Base-by-base conservation (phyloP, 164 flowering plant species). In the Berberis thunbergii region DNA sequence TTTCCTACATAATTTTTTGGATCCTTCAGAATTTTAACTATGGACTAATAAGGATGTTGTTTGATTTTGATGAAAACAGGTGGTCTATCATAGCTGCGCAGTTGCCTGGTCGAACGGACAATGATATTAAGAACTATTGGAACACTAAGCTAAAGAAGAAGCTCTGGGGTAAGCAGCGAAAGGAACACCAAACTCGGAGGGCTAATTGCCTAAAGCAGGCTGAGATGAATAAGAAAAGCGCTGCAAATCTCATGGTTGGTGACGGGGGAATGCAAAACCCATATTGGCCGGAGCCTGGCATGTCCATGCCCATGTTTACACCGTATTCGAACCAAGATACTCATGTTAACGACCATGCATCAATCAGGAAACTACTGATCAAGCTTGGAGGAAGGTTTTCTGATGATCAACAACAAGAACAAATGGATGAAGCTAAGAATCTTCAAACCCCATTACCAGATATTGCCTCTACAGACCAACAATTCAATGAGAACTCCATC, bases 61-160 rank as follows among this genome's bases (percentile, higher is more conserved):
- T 62, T 12, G 10, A 12, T 13, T 42, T 62, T 11, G 26, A 40
- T 49, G 4, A n/a, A 46, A 49, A 61, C 64, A 89, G 96, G 73
- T 89, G 96, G 96, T 89, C 96, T 10, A 81, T 86, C 4, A 89
- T 89, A 6, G 96, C 96, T 2, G 87, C 91, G 2, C 96, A 86
- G 63, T 70, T 89, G 58, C 96, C 96, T 0, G 96, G 96, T 55
- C 64, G 96, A 57, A 89, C 96, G 0, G 96, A 89, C 59, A 89
- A 89, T 12, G 96, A 89, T 64, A 84, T 89, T 41, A 89, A 89
- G 80, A 89, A 89, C 74, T 87, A 89, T 64, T 89, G 96, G 96
- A 89, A 89, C 78, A 89, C 96, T 38, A 86, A 79, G 76, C 70
- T 89, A 72, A 89, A 89, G 83, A 89, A 87, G 80, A 86, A 87